phyloP scores from a whole-genome alignment of 1,139 yeast genomes.

The Nadsonia starkeyi-henricii region DNA sequence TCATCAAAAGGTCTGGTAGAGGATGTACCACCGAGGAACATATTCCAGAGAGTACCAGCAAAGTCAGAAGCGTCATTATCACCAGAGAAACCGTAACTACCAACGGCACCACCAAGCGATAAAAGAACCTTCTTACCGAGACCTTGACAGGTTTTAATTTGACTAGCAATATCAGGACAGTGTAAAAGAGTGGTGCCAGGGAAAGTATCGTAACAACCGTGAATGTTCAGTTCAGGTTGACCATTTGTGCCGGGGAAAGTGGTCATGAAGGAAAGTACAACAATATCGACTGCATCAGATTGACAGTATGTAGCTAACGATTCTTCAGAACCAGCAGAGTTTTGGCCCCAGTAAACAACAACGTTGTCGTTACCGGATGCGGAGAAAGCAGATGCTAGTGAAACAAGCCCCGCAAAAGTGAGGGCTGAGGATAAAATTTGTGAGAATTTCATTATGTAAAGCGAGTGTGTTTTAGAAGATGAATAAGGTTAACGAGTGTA shows the following conservation, averaged over 20 bases:
- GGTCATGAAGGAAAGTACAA: conserved; percentile 55
- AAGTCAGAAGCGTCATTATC: conserved; percentile 52
- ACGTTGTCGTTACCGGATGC: conserved; percentile 34
- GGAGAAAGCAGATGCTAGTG: conserved; percentile 12
- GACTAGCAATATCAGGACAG: conserved; percentile 52
- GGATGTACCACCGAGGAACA: conserved; percentile 63
- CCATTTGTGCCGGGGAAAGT: conserved; percentile 36
- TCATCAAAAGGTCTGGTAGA: conserved; percentile 62
- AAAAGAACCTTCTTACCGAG: conserved; percentile 65
- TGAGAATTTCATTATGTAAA: neutral
- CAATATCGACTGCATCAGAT: conserved; percentile 55
- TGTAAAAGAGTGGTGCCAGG: conserved; percentile 19
- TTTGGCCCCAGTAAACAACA: conserved; percentile 88
- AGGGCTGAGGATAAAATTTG: neutral
- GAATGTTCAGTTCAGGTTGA: conserved; percentile 21
- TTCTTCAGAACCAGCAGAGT: conserved; percentile 50
- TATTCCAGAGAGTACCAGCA: conserved; percentile 71
- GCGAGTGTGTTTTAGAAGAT: no score
- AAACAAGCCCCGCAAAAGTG: neutral
- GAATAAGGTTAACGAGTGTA: no score
- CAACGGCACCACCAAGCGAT: conserved; percentile 81
- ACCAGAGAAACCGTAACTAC: conserved; percentile 56
- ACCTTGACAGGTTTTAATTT: conserved; percentile 70
- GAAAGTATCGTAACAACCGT: conserved; percentile 30
- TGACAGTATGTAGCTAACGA: conserved; percentile 55